Base-by-base conservation (phyloP, 2,329 filamentous ascomycete genomes). In the Aspergillus felis region DNA sequence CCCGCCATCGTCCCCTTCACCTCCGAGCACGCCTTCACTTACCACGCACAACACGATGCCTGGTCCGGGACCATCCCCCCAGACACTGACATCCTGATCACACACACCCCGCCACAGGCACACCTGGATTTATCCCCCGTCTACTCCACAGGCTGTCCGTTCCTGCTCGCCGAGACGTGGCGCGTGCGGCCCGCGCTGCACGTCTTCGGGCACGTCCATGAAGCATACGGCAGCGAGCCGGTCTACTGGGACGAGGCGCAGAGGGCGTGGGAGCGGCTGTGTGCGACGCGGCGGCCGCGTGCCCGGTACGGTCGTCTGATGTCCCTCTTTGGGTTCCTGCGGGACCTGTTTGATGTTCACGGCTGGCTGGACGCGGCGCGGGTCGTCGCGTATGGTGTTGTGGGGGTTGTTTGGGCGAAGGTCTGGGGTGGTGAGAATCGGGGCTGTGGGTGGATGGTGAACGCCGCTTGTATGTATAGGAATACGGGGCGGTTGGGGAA, bases 121-220 rank as follows among this genome's bases (percentile, higher is more conserved):
- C 90, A 96, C 69, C 79, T 87, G 35, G 88, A 81, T 60, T 63
- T 79, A 22, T 76, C 75, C 25, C 74, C 75, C 1, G 64, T 88
- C 63, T 81, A 86, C 52, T 85, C 81, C 2, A 76, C 91, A 48
- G 91, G 90, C 55, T 92, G 89, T 63, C 83, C 86, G 6, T 82
- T 84, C 56, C 81, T 96, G 5, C 80, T 93, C 5, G 75, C 80
- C 14, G 91, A 95, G 67, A 74, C 89, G 20, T 90, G 88, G 86
- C 84, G 88, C 38, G 85, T 91, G 10, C 86, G 84, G 60, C 92
- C 92, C 0, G 79, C 79, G 12, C 77, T 96, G 14, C 91, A 96
- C 72, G 82, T 96, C 50, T 96, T 94, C 71, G 92, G 91, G 1
- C 92, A 96, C 73, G 83, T 92, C 25, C 92, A 96, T 76, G 88